Evolutionary conservation across 192 early-diverging fungal species (phyloP).

Genomic region (Linderina pennispora): DNA sequence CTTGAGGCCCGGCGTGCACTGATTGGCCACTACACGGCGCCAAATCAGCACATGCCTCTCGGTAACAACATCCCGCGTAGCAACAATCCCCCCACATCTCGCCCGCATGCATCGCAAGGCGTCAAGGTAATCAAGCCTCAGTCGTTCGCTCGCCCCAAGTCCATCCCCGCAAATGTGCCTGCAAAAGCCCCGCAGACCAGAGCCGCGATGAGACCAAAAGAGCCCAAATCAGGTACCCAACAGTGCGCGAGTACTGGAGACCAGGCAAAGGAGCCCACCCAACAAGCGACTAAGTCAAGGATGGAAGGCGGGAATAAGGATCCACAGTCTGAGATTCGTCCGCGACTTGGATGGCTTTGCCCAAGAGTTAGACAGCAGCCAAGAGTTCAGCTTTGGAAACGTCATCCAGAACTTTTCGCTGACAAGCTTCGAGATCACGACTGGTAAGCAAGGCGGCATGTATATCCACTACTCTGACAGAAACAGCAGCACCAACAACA

Average conservation of each 20-base stretch:
- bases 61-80: conserved; percentile 36
- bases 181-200: no score
- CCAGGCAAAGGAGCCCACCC: not conserved
- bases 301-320: no score
- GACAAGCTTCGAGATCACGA: conserved; percentile 22
- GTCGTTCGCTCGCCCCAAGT: conserved; percentile 29
- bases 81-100: not conserved
- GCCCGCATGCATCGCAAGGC: no score
- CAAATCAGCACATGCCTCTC: conserved; percentile 16
- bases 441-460: conserved; percentile 14
- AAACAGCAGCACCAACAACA: not conserved
- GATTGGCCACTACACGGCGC: conserved; percentile 34
- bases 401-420: conserved; percentile 31
- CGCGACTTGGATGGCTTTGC: not conserved
- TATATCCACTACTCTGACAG: conserved; percentile 23
- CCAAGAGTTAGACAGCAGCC: conserved; percentile 1
- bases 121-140: conserved; percentile 35
- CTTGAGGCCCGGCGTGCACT: conserved; percentile 36
- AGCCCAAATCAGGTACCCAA: no score
- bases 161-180: no score
- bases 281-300: no score
- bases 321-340: no score
- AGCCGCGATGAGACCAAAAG: not conserved
- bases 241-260: not conserved
- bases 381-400: conserved; percentile 12